Base-by-base conservation (phyloP, 2,329 filamentous ascomycete species). In the Colletotrichum limetticola region DNA sequence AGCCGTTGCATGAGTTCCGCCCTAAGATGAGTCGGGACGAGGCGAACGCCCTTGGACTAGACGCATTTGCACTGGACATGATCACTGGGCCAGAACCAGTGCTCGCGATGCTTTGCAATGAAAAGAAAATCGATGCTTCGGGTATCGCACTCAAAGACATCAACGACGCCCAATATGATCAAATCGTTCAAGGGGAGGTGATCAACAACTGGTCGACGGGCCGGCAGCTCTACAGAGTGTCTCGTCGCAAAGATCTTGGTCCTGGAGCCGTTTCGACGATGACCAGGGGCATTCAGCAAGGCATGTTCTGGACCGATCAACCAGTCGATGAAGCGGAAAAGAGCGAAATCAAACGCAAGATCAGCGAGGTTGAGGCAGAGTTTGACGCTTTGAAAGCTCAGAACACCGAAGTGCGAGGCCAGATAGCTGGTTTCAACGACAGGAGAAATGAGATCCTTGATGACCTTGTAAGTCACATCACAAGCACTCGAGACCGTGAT, bases 31-130 rank as follows among this genome's bases (percentile, higher is more conserved):
- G 88, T 1, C 76, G 80, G 6, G 85, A 91, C 9, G 86, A 94
- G 65, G 82, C 95, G 68, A 78, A 78, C 65, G 72, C 78, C 53
- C 71, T 91, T 81, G 95, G 95, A 0, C 89, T 99, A 62, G 93
- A 97, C 75, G 91, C 92, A 2, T 98, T 93, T 84, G 91, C 95
- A 0, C 86, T 94, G 30, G 93, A 98, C 78, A 94, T 89, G 71
- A 80, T 99, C 6, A 88, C 92, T 42, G 97, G 96, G 0, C 97
- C 97, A 0, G 91, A 92, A 1, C 89, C 94, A 1, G 94, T 99
- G 1, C 84, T 98, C 42, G 93, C 94, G 7, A 97, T 97, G 93
- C 89, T 99, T 26, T 98, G 95, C 81, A 89, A 91, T 14, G 92
- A 94, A 76, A 90, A 88, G 71, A 88, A 85, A 66, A 82, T 98